Evolutionary conservation across 2,329 filamentous ascomycete genomes (phyloP), one percentile per base, ranked within the genome.

Genomic region (Cercospora berteroae): DNA sequence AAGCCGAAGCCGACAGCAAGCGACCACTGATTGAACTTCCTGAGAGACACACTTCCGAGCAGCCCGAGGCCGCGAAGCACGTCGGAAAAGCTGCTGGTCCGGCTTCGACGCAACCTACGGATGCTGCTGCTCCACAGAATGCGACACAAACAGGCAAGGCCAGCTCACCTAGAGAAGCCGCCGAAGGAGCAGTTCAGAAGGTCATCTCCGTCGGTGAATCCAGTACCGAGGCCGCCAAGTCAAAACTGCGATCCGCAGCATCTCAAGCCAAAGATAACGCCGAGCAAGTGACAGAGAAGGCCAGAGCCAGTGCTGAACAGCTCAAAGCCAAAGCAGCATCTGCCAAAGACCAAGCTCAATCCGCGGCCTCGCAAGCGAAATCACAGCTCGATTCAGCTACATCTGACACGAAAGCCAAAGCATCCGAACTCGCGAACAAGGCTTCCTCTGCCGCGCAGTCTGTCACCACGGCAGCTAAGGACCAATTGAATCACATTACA

Each of bases 1-100:
- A 75, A 63, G 74, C 73, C 1, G 73, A 76, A 18, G 61, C 71
- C 33, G 71, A 69, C 10, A 75, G 72, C 69, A 71, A 74, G 55
- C 77, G 78, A 66, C 72, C 76, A 20, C 67, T 78, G 6, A 64
- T 78, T 29, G 72, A 76, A 31, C 64, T 78, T 1, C 77, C 77
- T 4, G 74, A 76, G 16, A 68, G 73, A 27, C 75, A 78, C 52
- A 55, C 71, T 27, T 69, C 71, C 23, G 63, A 71, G 57, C 60
- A 69, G 16, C 60, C 63, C 3, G 57, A 70, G 7, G 48, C 57
- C 16, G 58, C 66, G 4, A 57, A 66, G 50, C 58, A 27, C 10
- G 52, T 70, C 20, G 67, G 63, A 3, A 18, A 68, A 39, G 68
- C 62, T 33, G 31, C 57, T 7, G 63, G 64, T 16, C 20, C 48